These are phyloP conservation scores for Boletus coccyginus DNA, from an alignment of 768 basidiomycete species.

Conservation along the genomic window DNA sequence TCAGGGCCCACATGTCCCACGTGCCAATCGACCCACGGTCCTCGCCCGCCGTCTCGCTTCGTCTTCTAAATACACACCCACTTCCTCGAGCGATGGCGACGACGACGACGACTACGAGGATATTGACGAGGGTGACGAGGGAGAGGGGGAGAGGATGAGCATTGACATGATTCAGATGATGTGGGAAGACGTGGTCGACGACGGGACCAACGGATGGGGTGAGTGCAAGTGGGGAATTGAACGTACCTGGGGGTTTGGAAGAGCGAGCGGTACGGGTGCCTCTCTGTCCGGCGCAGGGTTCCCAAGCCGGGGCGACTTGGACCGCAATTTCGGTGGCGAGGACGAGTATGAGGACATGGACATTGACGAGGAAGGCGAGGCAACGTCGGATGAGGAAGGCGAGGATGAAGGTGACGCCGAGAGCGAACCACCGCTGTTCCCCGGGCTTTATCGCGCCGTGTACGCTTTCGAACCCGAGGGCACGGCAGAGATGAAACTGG, in stretches of 20 bases:
- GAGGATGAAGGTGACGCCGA: constrained; percentile 22
- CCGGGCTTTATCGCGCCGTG: constrained; percentile 74
- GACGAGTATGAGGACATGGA: constrained; percentile 26
- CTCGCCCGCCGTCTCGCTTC: constrained; percentile 29
- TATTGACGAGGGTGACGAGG: constrained; percentile 7
- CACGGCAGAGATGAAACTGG: constrained; percentile 77
- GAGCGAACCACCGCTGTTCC: constrained; percentile 42
- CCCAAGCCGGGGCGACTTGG: constrained; percentile 45
- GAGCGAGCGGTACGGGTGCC: constrained; percentile 7
- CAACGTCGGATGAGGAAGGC: constrained; percentile 13
- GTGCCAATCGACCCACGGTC: constrained; percentile 33
- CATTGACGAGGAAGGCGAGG: constrained; percentile 35
- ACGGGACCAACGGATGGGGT: constrained; percentile 31
- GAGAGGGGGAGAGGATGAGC: neutral
- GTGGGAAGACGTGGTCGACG: constrained; percentile 29
- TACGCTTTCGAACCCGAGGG: constrained; percentile 81
- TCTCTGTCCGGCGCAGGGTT: constrained; percentile 9
- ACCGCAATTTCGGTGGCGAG: constrained; percentile 44
- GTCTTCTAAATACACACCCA: constrained; percentile 11
- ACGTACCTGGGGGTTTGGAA: constrained; percentile 37
- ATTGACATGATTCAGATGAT: neutral
- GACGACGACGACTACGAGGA: constrained; percentile 3
- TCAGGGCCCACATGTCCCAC: constrained; percentile 39
- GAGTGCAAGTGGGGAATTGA: constrained; percentile 43
- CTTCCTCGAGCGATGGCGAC: constrained; percentile 3